These are phyloP conservation scores for Schrenkiella parvula DNA, from an alignment of 345 rosid species.

Conservation along the genomic window DNA sequence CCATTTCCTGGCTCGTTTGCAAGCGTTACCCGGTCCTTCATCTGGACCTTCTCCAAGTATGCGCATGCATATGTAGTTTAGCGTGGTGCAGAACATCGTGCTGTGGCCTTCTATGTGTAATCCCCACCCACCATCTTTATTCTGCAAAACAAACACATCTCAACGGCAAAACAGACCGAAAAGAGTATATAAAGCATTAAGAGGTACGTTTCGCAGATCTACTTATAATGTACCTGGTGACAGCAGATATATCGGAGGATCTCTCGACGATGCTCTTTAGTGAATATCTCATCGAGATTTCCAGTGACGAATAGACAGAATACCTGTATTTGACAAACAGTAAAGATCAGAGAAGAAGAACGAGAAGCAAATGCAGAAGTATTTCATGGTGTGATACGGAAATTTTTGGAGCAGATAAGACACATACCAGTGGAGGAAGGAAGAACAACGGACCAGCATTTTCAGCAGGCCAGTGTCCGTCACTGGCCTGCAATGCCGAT, in stretches of 20 bases:
- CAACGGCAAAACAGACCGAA: not conserved
- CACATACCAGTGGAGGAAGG: conserved; percentile 61
- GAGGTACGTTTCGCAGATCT: not conserved
- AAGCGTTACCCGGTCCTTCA: conserved; percentile 38
- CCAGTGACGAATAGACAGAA: conserved; percentile 43
- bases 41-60: conserved; percentile 45
- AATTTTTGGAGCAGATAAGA: too few relatives aligned
- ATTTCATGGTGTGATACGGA: too few relatives aligned
- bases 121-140: conserved; percentile 53
- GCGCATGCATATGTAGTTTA: conserved; percentile 41
- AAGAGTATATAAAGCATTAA: not conserved
- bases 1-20: conserved; percentile 41
- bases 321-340: too few relatives aligned
- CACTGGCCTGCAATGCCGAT: conserved; percentile 55
- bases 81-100: conserved; percentile 43
- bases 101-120: conserved; percentile 40
- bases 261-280: conserved; percentile 42
- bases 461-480: conserved; percentile 73
- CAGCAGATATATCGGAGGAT: conserved; percentile 44
- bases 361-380: too few relatives aligned
- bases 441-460: conserved; percentile 59
- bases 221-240: conserved; percentile 38
- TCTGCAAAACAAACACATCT: conserved; percentile 21
- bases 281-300: conserved; percentile 35
- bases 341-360: too few relatives aligned